phyloP scores from a whole-genome alignment of 2,329 filamentous ascomycete species.

The Arthrobotrys sinensis region DNA sequence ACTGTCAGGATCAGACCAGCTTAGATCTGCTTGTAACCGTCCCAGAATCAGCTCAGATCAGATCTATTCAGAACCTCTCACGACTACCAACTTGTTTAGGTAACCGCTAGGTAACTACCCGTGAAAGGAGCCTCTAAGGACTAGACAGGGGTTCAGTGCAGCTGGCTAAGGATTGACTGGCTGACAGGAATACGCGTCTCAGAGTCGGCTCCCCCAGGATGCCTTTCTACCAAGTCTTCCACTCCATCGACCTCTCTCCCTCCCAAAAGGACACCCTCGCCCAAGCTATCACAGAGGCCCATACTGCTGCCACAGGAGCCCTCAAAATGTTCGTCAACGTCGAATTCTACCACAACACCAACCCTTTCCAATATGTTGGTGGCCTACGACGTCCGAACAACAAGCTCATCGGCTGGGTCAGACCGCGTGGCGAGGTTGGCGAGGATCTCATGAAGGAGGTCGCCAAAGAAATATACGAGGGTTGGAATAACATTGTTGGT shows the following conservation, averaged over 20 bases:
- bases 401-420: constrained; percentile 40
- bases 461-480: constrained; percentile 36
- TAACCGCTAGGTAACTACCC: no score
- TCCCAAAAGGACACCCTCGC: constrained; percentile 53
- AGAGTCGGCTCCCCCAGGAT: constrained; percentile 22
- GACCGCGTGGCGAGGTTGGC: constrained; percentile 43
- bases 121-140: no score
- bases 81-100: no score
- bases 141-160: no score
- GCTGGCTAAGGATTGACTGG: background rate
- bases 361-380: constrained; percentile 54
- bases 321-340: constrained; percentile 52
- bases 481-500: constrained; percentile 52
- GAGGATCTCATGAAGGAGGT: constrained; percentile 54
- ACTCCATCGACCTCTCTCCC: constrained; percentile 42
- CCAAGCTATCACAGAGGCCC: constrained; percentile 37
- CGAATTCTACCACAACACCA: constrained; percentile 57
- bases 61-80: no score
- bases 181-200: background rate
- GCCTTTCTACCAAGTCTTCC: constrained; percentile 56
- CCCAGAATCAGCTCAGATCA: no score
- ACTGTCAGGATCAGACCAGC: background rate
- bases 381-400: constrained; percentile 50
- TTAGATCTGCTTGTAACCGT: background rate
- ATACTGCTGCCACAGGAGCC: constrained; percentile 46